Evolutionary conservation across 2,329 filamentous ascomycete genomes (phyloP), one percentile per base, ranked within the genome.

Genomic region (Parastagonospora avenae): DNA sequence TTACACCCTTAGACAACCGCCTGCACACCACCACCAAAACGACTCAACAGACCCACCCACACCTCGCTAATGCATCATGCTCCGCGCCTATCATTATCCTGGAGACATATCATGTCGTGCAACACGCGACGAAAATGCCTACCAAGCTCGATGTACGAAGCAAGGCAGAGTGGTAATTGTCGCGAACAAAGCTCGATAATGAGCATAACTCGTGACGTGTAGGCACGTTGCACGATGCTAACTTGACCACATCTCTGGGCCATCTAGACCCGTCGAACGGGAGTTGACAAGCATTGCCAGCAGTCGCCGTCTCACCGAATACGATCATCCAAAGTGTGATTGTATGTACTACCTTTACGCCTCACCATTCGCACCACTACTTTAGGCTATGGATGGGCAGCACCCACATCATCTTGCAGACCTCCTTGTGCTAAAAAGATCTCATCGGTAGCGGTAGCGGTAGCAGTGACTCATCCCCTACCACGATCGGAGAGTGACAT

Each of bases 51-150:
- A 42, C 46, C 50, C 42, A 39, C 42, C 14, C 36, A 35, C 40
- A 27, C 14, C n/a, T 36, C 29, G 27, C 38, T 31, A 40, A 48
- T 30, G 30, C 38, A 32, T 32, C 42, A 41, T 12, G n/a, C 14
- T 24, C 29, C 24, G 24, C 36, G 31, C 42, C 46, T 42, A 29
- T 46, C 35, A 16, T 40, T 14, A 48, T 33, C 24, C 43, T 31
- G 31, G 41, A 11, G 19, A 8, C 42, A 10, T 30, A 42, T 45
- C 42, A n/a, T 47, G 51, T 29, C 9, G 54, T 57, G 48, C 39
- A 50, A 52, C 48, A 43, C 15, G 12, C 41, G 49, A 52, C 55
- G 49, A 52, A 42, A 54, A 58, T 11, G 15, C 40, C 29, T 14
- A 19, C 15, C 44, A 24, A 30, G 12, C 7, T 19, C 19, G 14